A percentile compares a stretch with the other conserved stretches of the same genome.
phyloP scores from a whole-genome alignment of 106 monocot genomes.

The Triglochin maritima region DNA sequence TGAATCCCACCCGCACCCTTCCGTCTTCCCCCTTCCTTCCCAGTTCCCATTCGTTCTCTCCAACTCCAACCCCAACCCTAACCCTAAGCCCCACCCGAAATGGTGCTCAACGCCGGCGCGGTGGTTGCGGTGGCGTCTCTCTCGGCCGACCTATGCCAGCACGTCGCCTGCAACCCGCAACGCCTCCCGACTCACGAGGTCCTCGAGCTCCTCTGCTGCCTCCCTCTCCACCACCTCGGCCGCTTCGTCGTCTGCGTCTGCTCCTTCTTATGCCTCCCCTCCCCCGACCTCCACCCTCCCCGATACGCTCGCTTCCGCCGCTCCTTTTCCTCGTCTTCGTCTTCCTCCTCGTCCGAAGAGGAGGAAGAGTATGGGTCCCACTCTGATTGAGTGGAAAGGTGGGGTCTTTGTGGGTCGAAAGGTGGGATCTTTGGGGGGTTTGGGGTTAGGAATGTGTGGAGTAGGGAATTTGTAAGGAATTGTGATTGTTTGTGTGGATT shows the following conservation, averaged over 20 bases:
- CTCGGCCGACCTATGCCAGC: constrained; percentile 27
- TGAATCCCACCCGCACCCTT: too few relatives aligned
- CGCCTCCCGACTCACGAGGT: constrained; percentile 11
- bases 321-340: constrained; percentile 3
- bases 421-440: not conserved
- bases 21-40: too few relatives aligned
- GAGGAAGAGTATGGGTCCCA: constrained; percentile 2
- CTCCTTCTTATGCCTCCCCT: constrained; percentile 22
- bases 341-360: constrained; percentile 5
- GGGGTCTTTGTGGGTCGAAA: too few relatives aligned
- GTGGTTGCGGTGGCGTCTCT: constrained; percentile 13
- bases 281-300: not conserved
- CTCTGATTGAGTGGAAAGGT: not conserved
- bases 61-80: too few relatives aligned
- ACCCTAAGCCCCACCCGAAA: not conserved
- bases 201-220: constrained; percentile 19
- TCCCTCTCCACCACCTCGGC: constrained; percentile 19
- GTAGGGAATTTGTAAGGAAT: not conserved
- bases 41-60: too few relatives aligned
- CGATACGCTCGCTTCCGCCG: not conserved
- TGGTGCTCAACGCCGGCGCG: constrained; percentile 18
- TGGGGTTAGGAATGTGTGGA: not conserved
- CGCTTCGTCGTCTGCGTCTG: constrained; percentile 12
- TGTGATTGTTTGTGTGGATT: not conserved
- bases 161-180: constrained; percentile 23